Conservation (phyloP, 768 basidiomycete genomes). For the Trametes coccinea region DNA sequence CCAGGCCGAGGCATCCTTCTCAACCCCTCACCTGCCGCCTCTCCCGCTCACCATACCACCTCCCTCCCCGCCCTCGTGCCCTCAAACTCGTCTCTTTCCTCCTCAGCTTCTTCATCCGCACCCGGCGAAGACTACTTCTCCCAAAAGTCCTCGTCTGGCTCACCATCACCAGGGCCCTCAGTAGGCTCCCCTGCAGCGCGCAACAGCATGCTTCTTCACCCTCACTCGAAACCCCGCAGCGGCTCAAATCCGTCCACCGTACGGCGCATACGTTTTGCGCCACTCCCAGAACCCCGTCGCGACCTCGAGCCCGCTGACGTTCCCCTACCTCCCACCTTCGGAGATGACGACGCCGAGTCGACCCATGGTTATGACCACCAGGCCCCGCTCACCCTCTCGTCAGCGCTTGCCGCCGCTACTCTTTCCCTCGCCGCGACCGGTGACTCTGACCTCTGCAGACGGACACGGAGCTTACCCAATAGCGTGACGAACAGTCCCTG, state of each 20-base stretch:
- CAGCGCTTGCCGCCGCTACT: constrained; percentile 19
- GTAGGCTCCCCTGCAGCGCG: not conserved
- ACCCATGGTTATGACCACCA: constrained; percentile 19
- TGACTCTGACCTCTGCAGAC: constrained; percentile 25
- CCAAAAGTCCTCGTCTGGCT: constrained; percentile 18
- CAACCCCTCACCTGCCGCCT: constrained; percentile 32
- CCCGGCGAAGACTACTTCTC: constrained; percentile 29
- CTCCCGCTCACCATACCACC: constrained; percentile 25
- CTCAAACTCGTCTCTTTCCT: constrained; percentile 28
- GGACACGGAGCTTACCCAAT: constrained; percentile 21
- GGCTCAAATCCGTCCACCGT: constrained; percentile 22
- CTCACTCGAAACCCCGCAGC: constrained; percentile 12
- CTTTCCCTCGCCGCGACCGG: constrained; percentile 28
- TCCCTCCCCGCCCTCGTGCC: constrained; percentile 28
- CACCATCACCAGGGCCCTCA: constrained; percentile 14
- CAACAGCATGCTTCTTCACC: constrained; percentile 8
- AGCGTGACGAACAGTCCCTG: constrained; percentile 21
- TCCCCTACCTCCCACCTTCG: constrained; percentile 34
- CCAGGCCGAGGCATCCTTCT: constrained; percentile 33
- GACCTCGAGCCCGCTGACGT: constrained; percentile 41
- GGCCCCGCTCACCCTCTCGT: constrained; percentile 20
- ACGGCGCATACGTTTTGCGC: constrained; percentile 74
- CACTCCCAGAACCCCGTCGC: constrained; percentile 75
- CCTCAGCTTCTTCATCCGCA: constrained; percentile 30
- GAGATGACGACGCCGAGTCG: constrained; percentile 28